phyloP scores from a whole-genome alignment of 257 asterid species.

The Solanum dulcamara region DNA sequence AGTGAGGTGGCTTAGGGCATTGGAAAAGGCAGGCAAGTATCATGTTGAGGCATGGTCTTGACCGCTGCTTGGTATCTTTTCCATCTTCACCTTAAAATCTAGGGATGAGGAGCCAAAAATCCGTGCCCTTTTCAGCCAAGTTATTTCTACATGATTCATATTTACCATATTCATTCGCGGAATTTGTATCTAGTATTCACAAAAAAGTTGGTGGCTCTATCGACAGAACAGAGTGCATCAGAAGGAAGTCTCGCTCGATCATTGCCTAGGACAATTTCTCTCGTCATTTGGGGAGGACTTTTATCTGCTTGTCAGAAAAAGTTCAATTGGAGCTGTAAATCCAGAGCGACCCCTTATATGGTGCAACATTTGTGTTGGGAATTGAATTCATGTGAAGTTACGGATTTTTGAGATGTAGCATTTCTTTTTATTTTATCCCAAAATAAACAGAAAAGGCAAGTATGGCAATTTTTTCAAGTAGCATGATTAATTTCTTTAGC shows the following conservation, averaged over 20 bases:
- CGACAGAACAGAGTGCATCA: not conserved
- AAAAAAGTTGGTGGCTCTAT: not conserved
- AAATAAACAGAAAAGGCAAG: not conserved
- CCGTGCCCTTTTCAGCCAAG: not conserved
- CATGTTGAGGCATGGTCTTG: constrained; percentile 93
- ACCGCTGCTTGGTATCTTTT: not conserved
- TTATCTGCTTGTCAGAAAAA: not conserved
- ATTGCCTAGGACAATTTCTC: not conserved
- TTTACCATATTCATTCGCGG: not conserved
- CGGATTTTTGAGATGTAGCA: not conserved
- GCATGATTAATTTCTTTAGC: not conserved
- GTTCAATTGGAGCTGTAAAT: not conserved
- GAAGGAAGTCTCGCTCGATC: not conserved
- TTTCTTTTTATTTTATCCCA: not conserved
- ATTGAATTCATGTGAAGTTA: not conserved
- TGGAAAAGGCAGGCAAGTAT: constrained; percentile 77
- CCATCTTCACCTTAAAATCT: not conserved
- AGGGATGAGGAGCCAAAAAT: not conserved
- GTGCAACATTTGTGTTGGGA: not conserved
- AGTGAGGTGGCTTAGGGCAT: constrained; percentile 47
- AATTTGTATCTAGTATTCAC: not conserved
- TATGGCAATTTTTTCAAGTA: not conserved
- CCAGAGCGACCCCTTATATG: not conserved
- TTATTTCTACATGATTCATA: not conserved
- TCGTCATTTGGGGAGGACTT: not conserved